These are phyloP conservation scores for Williopsis jadinii DNA, from an alignment of 1,139 yeast genomes.

Conservation along the genomic window DNA sequence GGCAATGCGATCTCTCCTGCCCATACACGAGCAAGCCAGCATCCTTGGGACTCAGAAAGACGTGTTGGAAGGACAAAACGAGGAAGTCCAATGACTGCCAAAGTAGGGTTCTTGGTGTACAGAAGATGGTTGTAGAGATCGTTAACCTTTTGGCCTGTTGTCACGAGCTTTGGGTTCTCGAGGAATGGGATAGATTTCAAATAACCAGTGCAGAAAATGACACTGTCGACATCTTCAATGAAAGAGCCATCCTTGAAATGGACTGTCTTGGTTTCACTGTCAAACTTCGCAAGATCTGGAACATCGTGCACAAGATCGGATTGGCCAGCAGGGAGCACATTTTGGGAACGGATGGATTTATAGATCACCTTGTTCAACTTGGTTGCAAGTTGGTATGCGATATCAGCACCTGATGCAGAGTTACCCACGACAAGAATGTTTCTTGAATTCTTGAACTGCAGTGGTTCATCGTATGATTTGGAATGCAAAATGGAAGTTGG, in stretches of 20 bases:
- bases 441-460: constrained; percentile 29
- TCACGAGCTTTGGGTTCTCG: constrained; percentile 21
- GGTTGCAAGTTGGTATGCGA: constrained; percentile 22
- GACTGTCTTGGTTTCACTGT: constrained; percentile 13
- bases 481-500: constrained; percentile 18
- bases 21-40: constrained; percentile 26
- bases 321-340: constrained; percentile 30
- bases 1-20: constrained; percentile 21
- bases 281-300: constrained; percentile 31
- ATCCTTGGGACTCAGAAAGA: constrained; percentile 23
- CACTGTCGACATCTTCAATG: constrained; percentile 29
- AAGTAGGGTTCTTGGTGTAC: constrained; percentile 32
- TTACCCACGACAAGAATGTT: constrained; percentile 37
- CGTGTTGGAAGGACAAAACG: constrained; percentile 23
- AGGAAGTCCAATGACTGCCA: constrained; percentile 30
- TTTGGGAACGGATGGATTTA: constrained; percentile 20
- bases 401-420: constrained; percentile 39
- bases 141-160: constrained; percentile 19
- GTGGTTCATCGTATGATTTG: constrained; percentile 42
- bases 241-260: constrained; percentile 28
- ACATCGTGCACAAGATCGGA: constrained; percentile 19
- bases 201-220: constrained; percentile 43
- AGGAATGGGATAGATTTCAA: constrained; percentile 35
- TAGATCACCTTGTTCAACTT: constrained; percentile 20
- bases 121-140: constrained; percentile 19